Percentiles rank a stretch among this genome's conserved stretches.
phyloP scores from a whole-genome alignment of 2,329 filamentous ascomycete species.

The Trichoderma cornu-damae region DNA sequence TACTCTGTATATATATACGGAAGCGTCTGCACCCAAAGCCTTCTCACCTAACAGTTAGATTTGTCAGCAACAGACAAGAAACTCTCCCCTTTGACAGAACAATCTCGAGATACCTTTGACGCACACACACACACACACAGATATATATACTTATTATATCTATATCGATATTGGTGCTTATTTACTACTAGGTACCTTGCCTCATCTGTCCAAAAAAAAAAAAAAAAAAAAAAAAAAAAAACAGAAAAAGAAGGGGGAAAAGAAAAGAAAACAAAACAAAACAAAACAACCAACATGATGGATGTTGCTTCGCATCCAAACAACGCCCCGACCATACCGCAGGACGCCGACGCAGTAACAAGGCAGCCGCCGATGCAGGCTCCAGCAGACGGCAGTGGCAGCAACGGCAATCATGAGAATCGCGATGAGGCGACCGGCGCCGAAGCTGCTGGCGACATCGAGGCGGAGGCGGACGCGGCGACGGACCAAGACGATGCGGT shows the following conservation, averaged over 20 bases:
- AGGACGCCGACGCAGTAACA: not conserved
- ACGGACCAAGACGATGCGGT: not conserved
- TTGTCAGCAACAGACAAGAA: conserved; percentile 11
- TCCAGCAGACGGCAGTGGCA: no score
- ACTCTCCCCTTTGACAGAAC: not conserved
- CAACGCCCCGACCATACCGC: not conserved
- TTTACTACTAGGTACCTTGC: no score
- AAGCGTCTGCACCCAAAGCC: not conserved
- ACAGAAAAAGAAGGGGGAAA: no score
- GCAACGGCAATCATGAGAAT: not conserved
- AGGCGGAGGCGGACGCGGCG: not conserved
- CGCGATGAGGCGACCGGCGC: not conserved
- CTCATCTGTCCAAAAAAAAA: no score
- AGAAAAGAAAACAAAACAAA: not conserved
- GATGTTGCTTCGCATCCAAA: conserved; percentile 6
- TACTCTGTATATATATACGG: conserved; percentile 4
- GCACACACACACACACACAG: no score
- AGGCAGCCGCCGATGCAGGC: not conserved
- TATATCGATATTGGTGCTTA: no score
- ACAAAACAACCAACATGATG: not conserved
- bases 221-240: no score
- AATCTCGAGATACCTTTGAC: no score
- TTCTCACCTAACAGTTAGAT: conserved; percentile 14
- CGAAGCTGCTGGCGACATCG: not conserved
- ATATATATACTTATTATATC: not conserved